Evolutionary conservation across 2,329 filamentous ascomycete species (phyloP).

Genomic region (Penicillium sp.): DNA sequence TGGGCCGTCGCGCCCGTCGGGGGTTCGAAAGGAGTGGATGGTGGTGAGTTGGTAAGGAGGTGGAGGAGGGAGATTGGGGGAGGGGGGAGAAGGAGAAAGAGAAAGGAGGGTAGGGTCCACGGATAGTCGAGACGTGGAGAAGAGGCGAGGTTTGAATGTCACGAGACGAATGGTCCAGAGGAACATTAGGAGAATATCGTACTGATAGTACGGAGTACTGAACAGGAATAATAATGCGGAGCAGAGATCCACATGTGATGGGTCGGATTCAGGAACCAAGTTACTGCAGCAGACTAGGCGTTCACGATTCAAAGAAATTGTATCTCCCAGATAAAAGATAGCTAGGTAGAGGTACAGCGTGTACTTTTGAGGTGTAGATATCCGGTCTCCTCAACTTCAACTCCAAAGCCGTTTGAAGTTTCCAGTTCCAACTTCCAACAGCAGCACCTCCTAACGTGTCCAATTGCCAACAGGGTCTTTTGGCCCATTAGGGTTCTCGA

Average conservation of each 20-base stretch:
- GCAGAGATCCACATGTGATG: constrained; percentile 19
- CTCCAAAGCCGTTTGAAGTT: background rate
- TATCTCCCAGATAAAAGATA: background rate
- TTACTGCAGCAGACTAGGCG: background rate
- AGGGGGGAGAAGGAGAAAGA: background rate
- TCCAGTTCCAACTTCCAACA: background rate
- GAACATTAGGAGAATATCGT: background rate
- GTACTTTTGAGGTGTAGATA: background rate
- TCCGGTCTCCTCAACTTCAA: background rate
- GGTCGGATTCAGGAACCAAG: constrained; percentile 7
- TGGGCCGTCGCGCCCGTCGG: constrained; percentile 18
- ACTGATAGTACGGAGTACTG: too few species aligned
- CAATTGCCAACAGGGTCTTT: background rate
- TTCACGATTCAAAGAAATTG: background rate
- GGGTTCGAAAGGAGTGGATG: background rate
- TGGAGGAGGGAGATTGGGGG: background rate
- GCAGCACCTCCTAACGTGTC: background rate
- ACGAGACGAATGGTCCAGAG: constrained; percentile 12
- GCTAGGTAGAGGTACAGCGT: background rate
- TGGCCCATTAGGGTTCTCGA: background rate
- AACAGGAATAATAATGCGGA: constrained; percentile 3
- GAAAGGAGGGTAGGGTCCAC: too few species aligned
- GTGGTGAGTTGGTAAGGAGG: background rate
- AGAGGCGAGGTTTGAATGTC: constrained; percentile 7
- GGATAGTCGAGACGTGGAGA: background rate